phyloP scores from a whole-genome alignment of 176 grass and related monocot species.

The Triticum dicoccoides region DNA sequence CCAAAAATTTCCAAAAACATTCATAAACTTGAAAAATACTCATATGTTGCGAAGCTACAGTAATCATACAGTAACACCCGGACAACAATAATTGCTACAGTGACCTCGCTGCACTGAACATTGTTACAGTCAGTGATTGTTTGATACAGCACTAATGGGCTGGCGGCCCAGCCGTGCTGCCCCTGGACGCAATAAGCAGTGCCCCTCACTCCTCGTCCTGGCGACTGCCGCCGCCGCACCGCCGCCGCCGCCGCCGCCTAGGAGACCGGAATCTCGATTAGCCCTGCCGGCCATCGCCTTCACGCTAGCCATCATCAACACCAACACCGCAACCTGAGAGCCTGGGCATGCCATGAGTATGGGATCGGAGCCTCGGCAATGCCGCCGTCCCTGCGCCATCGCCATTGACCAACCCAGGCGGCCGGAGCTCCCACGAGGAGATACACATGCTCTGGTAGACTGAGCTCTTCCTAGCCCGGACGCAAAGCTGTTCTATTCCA shows the following conservation, averaged over 20 bases:
- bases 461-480: not conserved
- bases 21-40: too few relatives aligned
- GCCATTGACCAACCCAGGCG: not conserved
- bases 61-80: too few relatives aligned
- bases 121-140: too few relatives aligned
- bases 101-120: too few relatives aligned
- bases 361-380: not conserved
- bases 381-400: not conserved
- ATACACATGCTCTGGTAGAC: not conserved
- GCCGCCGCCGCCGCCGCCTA: not conserved
- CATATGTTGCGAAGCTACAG: too few relatives aligned
- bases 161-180: too few relatives aligned
- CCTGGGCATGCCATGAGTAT: not conserved
- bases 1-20: too few relatives aligned
- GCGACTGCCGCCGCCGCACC: too few relatives aligned
- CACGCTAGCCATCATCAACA: not conserved
- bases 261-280: not conserved
- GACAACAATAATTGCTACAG: too few relatives aligned
- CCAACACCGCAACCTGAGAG: not conserved
- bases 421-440: not conserved
- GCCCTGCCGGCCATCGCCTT: not conserved
- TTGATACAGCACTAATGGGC: too few relatives aligned
- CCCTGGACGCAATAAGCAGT: too few relatives aligned
- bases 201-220: not conserved
- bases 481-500: not conserved